Base-by-base conservation (phyloP, 192 early-diverging fungal species). In the Coemansia javaensis region DNA sequence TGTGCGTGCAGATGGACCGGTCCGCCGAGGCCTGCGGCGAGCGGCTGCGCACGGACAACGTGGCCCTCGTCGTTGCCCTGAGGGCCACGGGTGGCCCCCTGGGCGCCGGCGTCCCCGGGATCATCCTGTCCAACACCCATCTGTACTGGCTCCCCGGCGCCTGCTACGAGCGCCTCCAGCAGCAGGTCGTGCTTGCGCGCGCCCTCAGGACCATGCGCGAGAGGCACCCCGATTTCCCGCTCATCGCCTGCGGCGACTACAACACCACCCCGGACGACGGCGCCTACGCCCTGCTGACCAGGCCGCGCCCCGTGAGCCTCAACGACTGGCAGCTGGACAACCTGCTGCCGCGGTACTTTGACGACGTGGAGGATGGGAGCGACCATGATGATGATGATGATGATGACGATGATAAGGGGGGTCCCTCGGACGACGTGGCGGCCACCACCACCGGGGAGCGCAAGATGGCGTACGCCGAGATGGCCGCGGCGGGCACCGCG, bases 251-350 rank as follows among this genome's bases (percentile, higher is more conserved):
- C 9, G 56, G 63, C 47, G 80, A 82, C 48, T 82, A 71, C 55
- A 82, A 82, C 43, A 82, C 80, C 8, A 82, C 80, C 1, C 80
- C 80, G 1, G 71, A 77, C 22, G 80, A 82, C 44, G 80, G 78
- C 31, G 78, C 72, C 10, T 82, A 82, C 58, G 66, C 62, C 32
- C 58, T 77, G 14, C 50, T 79, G 56, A 79, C 78, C 13, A 75
- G 59, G 44, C 37, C 56, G 35, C 69, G 78, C 9, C 78, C 80
- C 0, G 59, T 77, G 8, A 36, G 41, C 4, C 73, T 75, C 16
- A 75, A 48, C 38, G 72, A 75, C 11, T 50, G 52, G 59, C 72
- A 75, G 53, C 42, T 59, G 7, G 72, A 75, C 24, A 66, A 75
- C 32, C 35, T 75, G 42, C 56, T 75, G 10, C 72, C 72, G 16